Evolutionary conservation across 2,329 filamentous ascomycete species (phyloP).

Genomic region (Aspergillus luchuensis): DNA sequence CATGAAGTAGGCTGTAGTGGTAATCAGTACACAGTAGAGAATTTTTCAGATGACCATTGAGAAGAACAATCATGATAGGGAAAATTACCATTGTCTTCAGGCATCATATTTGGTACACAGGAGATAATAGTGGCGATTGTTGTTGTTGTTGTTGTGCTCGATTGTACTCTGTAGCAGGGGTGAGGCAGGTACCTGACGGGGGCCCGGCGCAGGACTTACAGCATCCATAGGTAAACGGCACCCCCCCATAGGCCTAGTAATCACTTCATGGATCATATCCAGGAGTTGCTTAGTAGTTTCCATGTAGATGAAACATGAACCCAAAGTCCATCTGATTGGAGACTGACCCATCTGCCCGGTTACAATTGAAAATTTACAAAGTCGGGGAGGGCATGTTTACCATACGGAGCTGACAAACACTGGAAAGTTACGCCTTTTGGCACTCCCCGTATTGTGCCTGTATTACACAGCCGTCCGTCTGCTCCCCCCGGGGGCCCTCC

Average conservation of each 20-base stretch:
- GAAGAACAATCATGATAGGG: neutral
- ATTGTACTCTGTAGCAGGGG: neutral
- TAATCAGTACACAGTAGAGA: too few relatives aligned
- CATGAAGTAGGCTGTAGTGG: neutral
- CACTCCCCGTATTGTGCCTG: neutral
- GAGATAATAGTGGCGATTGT: neutral
- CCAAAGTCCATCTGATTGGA: neutral
- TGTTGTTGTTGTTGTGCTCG: neutral
- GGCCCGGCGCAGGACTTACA: neutral
- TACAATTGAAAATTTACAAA: neutral
- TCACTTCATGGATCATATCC: neutral
- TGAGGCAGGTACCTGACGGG: neutral
- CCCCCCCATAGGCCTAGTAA: too few relatives aligned
- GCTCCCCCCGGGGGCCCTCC: neutral
- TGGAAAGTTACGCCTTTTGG: neutral
- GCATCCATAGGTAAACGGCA: neutral
- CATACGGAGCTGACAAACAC: neutral
- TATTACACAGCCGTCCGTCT: neutral
- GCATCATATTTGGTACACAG: neutral
- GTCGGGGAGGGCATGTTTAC: neutral
- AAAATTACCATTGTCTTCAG: neutral
- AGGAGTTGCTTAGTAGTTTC: neutral
- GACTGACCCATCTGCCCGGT: neutral
- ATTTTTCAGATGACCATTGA: neutral
- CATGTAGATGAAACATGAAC: constrained; percentile 2